These are phyloP conservation scores for Exophiala alcalophila DNA, from an alignment of 2,329 filamentous ascomycete genomes.

Conservation along the genomic window DNA sequence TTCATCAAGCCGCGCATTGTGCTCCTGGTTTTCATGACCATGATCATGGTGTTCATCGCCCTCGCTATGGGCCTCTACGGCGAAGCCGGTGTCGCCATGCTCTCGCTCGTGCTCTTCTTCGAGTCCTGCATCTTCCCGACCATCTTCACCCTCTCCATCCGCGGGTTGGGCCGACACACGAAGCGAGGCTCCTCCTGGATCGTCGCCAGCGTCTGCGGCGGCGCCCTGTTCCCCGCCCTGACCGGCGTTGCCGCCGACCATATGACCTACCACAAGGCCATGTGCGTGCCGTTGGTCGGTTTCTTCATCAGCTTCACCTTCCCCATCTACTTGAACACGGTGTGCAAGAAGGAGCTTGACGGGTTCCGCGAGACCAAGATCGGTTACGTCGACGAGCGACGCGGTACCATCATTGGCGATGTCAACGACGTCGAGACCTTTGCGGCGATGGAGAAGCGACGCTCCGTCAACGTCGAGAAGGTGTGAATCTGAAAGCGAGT, in stretches of 20 bases:
- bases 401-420: constrained; percentile 34
- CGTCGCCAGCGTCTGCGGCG: constrained; percentile 63
- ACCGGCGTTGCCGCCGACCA: constrained; percentile 30
- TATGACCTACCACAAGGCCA: constrained; percentile 32
- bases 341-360: constrained; percentile 36
- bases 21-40: constrained; percentile 64
- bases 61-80: constrained; percentile 49
- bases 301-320: constrained; percentile 37
- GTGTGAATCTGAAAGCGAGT: constrained; percentile 20
- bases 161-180: constrained; percentile 71
- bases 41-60: constrained; percentile 59
- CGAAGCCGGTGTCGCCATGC: constrained; percentile 54
- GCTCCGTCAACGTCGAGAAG: constrained; percentile 27
- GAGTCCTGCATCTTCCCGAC: constrained; percentile 81
- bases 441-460: constrained; percentile 27
- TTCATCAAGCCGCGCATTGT: constrained; percentile 67
- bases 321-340: constrained; percentile 36
- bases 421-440: constrained; percentile 28
- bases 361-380: constrained; percentile 38
- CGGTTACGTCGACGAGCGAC: constrained; percentile 33
- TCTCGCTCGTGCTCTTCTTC: constrained; percentile 72
- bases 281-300: constrained; percentile 35
- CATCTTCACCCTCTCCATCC: constrained; percentile 73
- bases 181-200: constrained; percentile 74
- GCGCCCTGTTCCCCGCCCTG: constrained; percentile 70